Evolutionary conservation across 176 grass and related monocot species (phyloP).

Genomic region (Raddia guianensis): DNA sequence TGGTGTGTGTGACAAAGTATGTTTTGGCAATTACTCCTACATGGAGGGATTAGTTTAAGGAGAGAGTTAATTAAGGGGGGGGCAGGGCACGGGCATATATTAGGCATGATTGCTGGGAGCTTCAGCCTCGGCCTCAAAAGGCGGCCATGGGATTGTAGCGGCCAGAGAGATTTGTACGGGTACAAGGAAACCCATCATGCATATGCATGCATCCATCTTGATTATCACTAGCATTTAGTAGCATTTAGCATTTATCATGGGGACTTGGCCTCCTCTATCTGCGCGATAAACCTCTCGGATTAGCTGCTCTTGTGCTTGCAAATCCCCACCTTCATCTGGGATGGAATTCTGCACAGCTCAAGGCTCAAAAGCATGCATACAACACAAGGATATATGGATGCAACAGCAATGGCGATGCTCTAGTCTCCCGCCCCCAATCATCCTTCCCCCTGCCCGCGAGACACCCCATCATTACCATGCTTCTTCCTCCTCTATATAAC

Average conservation of each 20-base stretch:
- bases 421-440: constrained; percentile 52
- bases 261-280: constrained; percentile 23
- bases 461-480: constrained; percentile 72
- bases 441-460: constrained; percentile 63
- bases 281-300: constrained; percentile 66
- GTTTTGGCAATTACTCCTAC: no score
- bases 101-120: constrained; percentile 47
- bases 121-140: not conserved
- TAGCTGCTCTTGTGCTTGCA: constrained; percentile 2
- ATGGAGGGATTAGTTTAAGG: no score
- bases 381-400: no score
- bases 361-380: no score
- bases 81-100: constrained; percentile 43
- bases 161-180: constrained; percentile 70
- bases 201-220: not conserved
- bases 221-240: not conserved
- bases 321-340: no score
- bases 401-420: constrained; percentile 20
- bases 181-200: constrained; percentile 85
- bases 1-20: no score
- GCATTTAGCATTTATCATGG: constrained; percentile 27
- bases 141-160: constrained; percentile 13
- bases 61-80: not conserved
- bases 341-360: no score
- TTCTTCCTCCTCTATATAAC: constrained; percentile 20